A percentile compares a stretch with the other conserved stretches of the same genome.
These are phyloP conservation scores for Penicillium alfredii DNA, from an alignment of 495 filamentous ascomycete species.

Conservation along the genomic window DNA sequence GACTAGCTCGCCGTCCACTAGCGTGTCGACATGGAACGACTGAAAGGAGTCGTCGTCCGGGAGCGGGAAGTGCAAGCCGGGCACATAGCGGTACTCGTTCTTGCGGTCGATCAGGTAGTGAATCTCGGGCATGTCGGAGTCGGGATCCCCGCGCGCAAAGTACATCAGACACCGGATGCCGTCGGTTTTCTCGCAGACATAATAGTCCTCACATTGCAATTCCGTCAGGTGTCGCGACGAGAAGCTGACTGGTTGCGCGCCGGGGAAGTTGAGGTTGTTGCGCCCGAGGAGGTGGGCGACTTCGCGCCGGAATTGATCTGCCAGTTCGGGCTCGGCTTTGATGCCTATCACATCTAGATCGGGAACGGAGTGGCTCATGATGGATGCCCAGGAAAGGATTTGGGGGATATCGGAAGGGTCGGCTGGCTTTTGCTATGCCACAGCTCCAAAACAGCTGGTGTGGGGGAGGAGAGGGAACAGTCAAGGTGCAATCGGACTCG, in stretches of 20 bases:
- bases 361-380: constrained; percentile 44
- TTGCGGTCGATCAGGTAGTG: constrained; percentile 91
- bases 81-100: constrained; percentile 90
- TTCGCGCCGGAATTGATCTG: constrained; percentile 57
- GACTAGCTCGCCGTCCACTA: constrained; percentile 92
- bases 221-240: constrained; percentile 68
- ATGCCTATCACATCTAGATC: constrained; percentile 51
- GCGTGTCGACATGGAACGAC: constrained; percentile 68
- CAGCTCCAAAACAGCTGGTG: background rate
- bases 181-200: constrained; percentile 97
- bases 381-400: too few relatives aligned
- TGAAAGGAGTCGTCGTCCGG: constrained; percentile 50
- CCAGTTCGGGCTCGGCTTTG: constrained; percentile 53
- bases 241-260: constrained; percentile 93
- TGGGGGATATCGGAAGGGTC: too few relatives aligned
- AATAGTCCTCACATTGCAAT: constrained; percentile 78
- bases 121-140: constrained; percentile 47
- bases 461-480: background rate
- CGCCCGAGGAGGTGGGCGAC: constrained; percentile 72
- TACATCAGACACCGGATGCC: constrained; percentile 93
- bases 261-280: constrained; percentile 65
- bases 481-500: constrained; percentile 1
- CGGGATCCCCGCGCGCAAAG: constrained; percentile 53
- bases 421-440: too few relatives aligned
- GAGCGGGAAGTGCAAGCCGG: constrained; percentile 72